Evolutionary conservation across 306 rosid genomes (phyloP), one percentile per base, ranked within the genome.

Genomic region (Vigna unguiculata): DNA sequence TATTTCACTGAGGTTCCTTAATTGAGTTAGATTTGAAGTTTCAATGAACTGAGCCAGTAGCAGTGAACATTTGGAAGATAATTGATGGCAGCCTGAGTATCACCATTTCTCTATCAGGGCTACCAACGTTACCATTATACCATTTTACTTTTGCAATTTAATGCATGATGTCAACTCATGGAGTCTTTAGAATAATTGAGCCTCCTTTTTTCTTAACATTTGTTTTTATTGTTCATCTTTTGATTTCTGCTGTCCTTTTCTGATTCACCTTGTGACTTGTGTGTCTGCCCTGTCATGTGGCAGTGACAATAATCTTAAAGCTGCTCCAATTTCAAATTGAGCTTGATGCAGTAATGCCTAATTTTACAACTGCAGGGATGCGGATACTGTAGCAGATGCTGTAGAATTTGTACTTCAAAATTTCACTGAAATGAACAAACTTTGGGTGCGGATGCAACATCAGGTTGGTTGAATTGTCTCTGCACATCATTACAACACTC

Each of bases 371-470:
- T 89, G 87, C 75, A 95, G 99, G 75, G 97, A 87, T 86, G 88
- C 87, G 30, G 93, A 95, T 64, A 89, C 92, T 60, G 92, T 92
- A 74, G 67, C 82, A 41, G 93, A 93, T 82, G 89, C 97, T 16
- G 97, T 93, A 45, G 97, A 93, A 61, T 90, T 91, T 79, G 93
- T 93, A 78, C 87, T 93, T 43, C 98, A 91, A 79, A 91, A 93
- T 85, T 91, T 91, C 79, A 88, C 96, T 2, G 96, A 93, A 85
- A 91, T 93, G 98, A 93, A 90, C 84, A 93, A 93, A 76, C 96
- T 91, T 72, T 91, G 97, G 98, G 96, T 93, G 81, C 91, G 96
- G 79, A 85, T 91, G 93, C 93, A 88, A 78, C 87, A 86, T 87
- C 96, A 91, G 96, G 98, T 93, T 82, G 60, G 90, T 87, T 48